These are phyloP conservation scores for Lyophyllum semitale DNA, from an alignment of 768 basidiomycete genomes.

Conservation along the genomic window DNA sequence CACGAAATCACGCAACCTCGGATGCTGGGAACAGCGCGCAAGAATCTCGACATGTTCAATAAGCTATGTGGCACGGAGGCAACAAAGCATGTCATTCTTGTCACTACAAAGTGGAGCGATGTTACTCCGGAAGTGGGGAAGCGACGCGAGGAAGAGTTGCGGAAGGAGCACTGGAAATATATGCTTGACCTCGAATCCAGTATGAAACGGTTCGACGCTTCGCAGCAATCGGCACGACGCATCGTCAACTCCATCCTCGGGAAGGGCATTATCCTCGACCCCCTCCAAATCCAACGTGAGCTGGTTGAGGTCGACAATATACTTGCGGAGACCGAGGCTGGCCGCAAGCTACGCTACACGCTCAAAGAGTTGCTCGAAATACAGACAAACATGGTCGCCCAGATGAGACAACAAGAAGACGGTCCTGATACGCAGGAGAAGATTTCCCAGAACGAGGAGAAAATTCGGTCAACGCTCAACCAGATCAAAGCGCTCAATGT, in stretches of 20 bases:
- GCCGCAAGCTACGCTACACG: constrained; percentile 13
- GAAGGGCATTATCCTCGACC: constrained; percentile 8
- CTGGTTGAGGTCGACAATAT: constrained; percentile 14
- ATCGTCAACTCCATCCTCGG: constrained; percentile 16
- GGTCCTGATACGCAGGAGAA: not conserved
- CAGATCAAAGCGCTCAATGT: constrained; percentile 18
- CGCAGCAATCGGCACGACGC: constrained; percentile 14
- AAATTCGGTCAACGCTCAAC: constrained; percentile 12
- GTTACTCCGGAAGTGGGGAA: constrained; percentile 21
- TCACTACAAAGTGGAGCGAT: constrained; percentile 50
- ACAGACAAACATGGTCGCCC: constrained; percentile 10
- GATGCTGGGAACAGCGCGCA: constrained; percentile 43
- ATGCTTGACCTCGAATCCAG: constrained; percentile 18
- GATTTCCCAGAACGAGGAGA: constrained; percentile 10
- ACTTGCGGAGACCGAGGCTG: constrained; percentile 17
- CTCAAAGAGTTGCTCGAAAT: constrained; percentile 15
- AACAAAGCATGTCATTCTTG: constrained; percentile 47
- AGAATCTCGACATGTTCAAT: constrained; percentile 51
- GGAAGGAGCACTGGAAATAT: constrained; percentile 15
- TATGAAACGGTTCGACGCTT: constrained; percentile 13
- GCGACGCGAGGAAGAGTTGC: constrained; percentile 15
- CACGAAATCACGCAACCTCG: constrained; percentile 36
- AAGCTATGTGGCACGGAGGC: constrained; percentile 47
- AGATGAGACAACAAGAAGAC: not conserved
- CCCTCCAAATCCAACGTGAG: constrained; percentile 17